Evolutionary conservation across 2,329 filamentous ascomycete genomes (phyloP).

Genomic region (Diaporthe vexans): DNA sequence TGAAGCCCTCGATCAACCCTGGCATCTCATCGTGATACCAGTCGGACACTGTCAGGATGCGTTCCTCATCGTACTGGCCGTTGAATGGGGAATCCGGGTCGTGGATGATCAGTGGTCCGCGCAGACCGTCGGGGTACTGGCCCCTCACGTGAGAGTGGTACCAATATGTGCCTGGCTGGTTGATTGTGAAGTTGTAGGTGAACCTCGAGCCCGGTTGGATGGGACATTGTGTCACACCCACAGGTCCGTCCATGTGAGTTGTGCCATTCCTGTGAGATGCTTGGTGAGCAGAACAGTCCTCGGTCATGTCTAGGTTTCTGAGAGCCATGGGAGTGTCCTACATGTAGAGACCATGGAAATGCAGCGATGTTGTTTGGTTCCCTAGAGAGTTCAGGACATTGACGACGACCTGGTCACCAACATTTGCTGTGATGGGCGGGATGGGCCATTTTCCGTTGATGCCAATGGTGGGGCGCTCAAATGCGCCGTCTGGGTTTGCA

Average conservation of each 20-base stretch:
- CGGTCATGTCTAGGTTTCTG: neutral
- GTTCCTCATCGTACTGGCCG: slow-evolving; percentile 72
- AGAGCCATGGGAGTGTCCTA: neutral
- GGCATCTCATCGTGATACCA: slow-evolving; percentile 76
- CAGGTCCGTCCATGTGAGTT: slow-evolving; percentile 79
- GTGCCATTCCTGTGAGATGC: slow-evolving; percentile 66
- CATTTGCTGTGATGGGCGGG: slow-evolving; percentile 34
- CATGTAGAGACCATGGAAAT: slow-evolving; percentile 36
- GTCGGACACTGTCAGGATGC: slow-evolving; percentile 76
- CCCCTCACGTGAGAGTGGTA: slow-evolving; percentile 79
- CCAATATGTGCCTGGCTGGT: slow-evolving; percentile 83
- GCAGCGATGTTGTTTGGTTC: slow-evolving; percentile 34
- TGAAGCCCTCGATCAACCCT: slow-evolving; percentile 61
- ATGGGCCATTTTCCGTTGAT: slow-evolving; percentile 32
- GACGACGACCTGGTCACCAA: slow-evolving; percentile 31
- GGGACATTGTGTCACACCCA: slow-evolving; percentile 75
- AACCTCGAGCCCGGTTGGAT: slow-evolving; percentile 76
- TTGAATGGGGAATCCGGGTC: slow-evolving; percentile 72
- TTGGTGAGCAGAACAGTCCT: slow-evolving; percentile 3
- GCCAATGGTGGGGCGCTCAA: slow-evolving; percentile 26
- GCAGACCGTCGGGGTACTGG: slow-evolving; percentile 79
- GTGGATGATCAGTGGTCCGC: slow-evolving; percentile 74
- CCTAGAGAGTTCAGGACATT: slow-evolving; percentile 34
- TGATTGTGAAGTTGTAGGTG: slow-evolving; percentile 78
- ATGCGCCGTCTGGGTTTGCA: slow-evolving; percentile 31